Conservation (phyloP, 225 moss, liverwort and hornwort species). For the Bryum argenteum region DNA sequence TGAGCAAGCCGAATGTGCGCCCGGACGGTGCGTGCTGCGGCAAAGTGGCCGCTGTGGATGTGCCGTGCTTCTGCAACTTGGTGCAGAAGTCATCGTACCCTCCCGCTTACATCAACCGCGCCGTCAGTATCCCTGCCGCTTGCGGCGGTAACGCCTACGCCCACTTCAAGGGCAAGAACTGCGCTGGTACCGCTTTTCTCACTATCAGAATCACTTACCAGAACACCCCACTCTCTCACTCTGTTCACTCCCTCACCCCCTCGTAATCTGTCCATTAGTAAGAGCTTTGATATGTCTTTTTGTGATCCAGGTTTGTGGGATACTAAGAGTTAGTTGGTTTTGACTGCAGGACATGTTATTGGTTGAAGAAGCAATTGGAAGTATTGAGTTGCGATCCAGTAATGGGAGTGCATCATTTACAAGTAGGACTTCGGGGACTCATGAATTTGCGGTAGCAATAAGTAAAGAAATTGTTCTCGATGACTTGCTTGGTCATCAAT, state of each 20-base stretch:
- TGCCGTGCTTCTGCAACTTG: constrained; percentile 27
- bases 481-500: not conserved
- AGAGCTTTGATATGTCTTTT: too few species aligned
- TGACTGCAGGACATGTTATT: constrained; percentile 12
- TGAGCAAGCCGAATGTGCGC: rapidly evolving
- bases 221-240: not conserved
- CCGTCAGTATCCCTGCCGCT: not conserved
- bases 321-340: not conserved
- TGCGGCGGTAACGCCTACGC: constrained; percentile 6
- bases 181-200: constrained; percentile 21
- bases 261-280: not conserved
- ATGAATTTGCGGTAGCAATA: not conserved
- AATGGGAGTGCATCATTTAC: not conserved
- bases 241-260: too few species aligned
- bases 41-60: not conserved
- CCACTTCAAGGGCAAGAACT: constrained; percentile 21
- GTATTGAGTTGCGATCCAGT: not conserved
- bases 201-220: not conserved
- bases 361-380: not conserved
- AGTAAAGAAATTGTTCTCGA: not conserved
- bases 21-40: rapidly evolving
- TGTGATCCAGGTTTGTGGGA: not conserved
- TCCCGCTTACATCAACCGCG: not conserved
- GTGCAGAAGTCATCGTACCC: not conserved
- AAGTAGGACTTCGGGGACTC: not conserved